Evolutionary conservation across 2,329 filamentous ascomycete species (phyloP), one percentile per base, ranked within the genome.

Genomic region (Alternaria alternata): DNA sequence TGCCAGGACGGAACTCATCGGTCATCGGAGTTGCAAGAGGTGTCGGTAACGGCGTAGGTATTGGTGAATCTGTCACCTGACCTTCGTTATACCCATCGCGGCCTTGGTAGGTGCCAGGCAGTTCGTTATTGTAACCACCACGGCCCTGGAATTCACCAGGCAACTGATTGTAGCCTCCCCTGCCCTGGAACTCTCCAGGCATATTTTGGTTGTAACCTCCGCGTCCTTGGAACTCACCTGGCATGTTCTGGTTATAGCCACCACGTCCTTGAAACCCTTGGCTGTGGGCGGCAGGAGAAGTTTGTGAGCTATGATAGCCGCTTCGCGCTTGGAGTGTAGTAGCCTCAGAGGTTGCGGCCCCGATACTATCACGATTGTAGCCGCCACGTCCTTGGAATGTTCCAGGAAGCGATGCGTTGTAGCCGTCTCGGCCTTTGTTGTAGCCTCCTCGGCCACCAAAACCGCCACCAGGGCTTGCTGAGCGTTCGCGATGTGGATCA

Each of bases 51-150:
- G 76, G 74, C 5, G 75, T 77, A 2, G 75, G 73, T 6, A 71
- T 61, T 11, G 76, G 75, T 2, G 76, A 77, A 16, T 79, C 76
- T 16, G 66, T 74, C 22, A 51, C 51, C 30, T 69, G 66, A 11
- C 60, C 68, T 18, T 67, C 67, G 63, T 76, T 76, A 57, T 78
- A 77, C n/a, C 76, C 76, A 43, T 74, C 73, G 20, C 76, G 71
- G 9, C 77, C 76, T 32, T 76, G 73, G 57, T 70, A 73, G 18
- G 67, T 66, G 48, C 74, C 75, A 34, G 68, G 65, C 14, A 74
- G 61, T 48, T 55, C 71, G 42, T 57, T 62, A n/a, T 75, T 74
- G 61, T 77, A 77, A 7, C 75, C 74, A 22, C 70, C 73, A 18
- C 76, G 71, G 9, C 77, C 76, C 26, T 76, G 73, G 57, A 70